Evolutionary conservation across 2,329 filamentous ascomycete species (phyloP), one percentile per base, ranked within the genome.

Genomic region (Scedosporium boydii): DNA sequence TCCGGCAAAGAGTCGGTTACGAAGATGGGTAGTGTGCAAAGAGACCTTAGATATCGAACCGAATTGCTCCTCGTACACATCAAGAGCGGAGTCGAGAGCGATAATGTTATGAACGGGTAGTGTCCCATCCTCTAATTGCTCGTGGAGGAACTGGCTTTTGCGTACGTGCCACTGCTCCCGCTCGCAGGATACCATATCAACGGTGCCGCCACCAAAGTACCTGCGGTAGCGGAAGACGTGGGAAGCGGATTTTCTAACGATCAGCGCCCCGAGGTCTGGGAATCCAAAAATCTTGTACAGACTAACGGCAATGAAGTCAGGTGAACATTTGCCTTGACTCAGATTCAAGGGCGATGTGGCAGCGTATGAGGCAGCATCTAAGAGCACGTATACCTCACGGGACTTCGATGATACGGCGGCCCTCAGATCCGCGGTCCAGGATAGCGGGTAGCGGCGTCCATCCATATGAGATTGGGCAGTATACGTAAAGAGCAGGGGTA

Each of bases 401-500:
- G 16, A 9, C n/a, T 14, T 9, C 74, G 76, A 62, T 75, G 76
- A 61, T 72, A 70, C 59, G 29, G 69, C 64, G 68, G 63, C 65
- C 27, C 78, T 71, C 29, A 75, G 67, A 61, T 68, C 69, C 16
- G 74, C 72, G 10, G 76, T 72, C 87, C 87, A 89, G 1, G 74
- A 70, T 29, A 84, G 72, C 3, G 87, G 85, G 51, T 88, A 73
- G 63, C 86, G 78, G 21, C 83, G 78, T 6, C 87, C 87, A 53
- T 84, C 87, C 78, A 90, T 85, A 69, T 90, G 89, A 29, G 86
- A 89, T 70, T 90, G 87, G 0, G 83, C 87, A 3, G 87, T 86
- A 69, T 86, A 89, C 21, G 85, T 85, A 66, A 90, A 86, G 3
- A 83, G 69, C 12, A 56, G 51, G 9, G 67, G 64, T 56, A 61